phyloP scores from a whole-genome alignment of 225 moss, liverwort and hornwort genomes.

The Ulota crispa region DNA sequence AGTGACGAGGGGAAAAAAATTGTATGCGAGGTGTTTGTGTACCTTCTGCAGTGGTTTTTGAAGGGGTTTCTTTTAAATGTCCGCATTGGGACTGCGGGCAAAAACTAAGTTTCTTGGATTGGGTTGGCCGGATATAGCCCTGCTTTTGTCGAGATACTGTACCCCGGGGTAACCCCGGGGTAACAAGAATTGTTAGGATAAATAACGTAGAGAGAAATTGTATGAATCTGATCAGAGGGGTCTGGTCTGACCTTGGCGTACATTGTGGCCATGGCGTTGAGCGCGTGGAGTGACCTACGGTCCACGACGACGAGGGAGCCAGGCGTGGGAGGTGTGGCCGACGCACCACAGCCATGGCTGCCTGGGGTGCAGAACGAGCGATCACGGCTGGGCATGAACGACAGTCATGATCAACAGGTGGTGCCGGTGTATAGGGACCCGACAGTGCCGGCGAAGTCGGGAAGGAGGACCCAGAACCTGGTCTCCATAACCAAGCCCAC shows the following conservation, averaged over 20 bases:
- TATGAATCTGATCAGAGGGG: not conserved
- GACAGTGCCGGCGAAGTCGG: constrained; percentile 44
- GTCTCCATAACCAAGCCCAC: not conserved
- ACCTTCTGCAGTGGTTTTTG: no score
- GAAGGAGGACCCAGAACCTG: not conserved
- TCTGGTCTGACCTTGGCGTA: no score
- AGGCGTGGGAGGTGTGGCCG: no score
- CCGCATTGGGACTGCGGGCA: no score
- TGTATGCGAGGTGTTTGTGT: no score
- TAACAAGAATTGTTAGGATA: not conserved
- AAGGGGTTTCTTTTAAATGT: no score
- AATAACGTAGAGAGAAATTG: not conserved
- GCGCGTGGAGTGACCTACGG: constrained; percentile 24
- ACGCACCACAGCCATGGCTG: not conserved
- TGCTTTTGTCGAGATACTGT: no score
- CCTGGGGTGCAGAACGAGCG: constrained; percentile 10
- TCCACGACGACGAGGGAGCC: constrained; percentile 17
- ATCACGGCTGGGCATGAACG: not conserved
- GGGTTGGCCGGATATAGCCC: no score
- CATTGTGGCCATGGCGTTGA: not conserved
- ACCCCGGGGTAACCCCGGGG: no score
- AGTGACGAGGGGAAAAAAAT: no score
- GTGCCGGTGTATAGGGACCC: constrained; percentile 58
- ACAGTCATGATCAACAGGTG: constrained; percentile 44
- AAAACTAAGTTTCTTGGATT: no score